Conservation (phyloP, 2,329 filamentous ascomycete species). For the Colletotrichum sp. region DNA sequence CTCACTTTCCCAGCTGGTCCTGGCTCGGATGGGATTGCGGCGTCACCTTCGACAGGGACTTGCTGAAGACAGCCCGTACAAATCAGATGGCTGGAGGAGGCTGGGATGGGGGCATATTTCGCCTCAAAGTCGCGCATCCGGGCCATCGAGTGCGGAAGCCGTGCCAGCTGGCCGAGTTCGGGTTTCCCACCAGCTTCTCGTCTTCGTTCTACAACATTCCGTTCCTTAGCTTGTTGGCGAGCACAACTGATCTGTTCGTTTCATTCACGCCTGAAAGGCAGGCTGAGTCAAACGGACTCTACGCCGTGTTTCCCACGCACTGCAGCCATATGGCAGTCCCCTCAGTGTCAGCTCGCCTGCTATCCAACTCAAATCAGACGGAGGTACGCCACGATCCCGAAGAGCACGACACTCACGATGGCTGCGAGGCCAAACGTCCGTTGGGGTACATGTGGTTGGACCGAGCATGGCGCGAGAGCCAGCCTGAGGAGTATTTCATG, state of each 20-base stretch:
- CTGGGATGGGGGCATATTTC: background rate
- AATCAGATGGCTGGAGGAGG: background rate
- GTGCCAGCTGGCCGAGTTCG: background rate
- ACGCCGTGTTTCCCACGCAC: background rate
- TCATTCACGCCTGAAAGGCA: background rate
- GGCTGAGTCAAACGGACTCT: background rate
- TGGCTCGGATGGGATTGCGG: background rate
- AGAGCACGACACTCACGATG: background rate
- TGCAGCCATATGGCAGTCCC: background rate
- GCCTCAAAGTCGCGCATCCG: background rate
- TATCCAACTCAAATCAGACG: background rate
- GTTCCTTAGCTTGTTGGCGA: background rate
- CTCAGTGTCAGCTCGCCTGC: background rate
- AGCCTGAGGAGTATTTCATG: background rate
- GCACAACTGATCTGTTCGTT: background rate
- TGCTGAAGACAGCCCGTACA: background rate
- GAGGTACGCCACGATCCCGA: background rate
- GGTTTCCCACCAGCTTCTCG: background rate
- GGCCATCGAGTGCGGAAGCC: background rate
- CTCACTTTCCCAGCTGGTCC: background rate
- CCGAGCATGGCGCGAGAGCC: background rate
- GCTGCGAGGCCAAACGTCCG: background rate
- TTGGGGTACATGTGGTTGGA: background rate
- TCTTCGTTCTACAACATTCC: background rate
- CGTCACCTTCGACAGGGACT: background rate